Percentiles rank a stretch among this genome's conserved stretches.
Conservation (phyloP, 805 yeast species). For the Martiniozyma abietophila region DNA sequence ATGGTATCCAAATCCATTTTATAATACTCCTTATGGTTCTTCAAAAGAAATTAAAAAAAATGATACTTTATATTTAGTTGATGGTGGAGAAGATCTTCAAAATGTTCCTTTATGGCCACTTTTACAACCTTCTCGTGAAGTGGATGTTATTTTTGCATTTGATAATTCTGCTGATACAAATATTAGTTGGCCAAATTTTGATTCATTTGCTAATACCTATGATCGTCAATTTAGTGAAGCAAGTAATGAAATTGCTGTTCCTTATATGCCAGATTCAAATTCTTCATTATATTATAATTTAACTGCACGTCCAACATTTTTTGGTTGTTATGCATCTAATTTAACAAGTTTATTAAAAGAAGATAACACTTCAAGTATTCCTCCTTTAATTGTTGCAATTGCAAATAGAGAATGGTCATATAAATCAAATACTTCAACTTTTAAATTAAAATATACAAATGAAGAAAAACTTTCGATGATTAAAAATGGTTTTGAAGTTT, state of each 20-base stretch:
- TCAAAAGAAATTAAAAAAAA: constrained; percentile 30
- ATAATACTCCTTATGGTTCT: constrained; percentile 31
- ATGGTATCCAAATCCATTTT: constrained; percentile 66
- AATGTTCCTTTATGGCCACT: constrained; percentile 63
- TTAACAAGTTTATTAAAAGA: constrained; percentile 42
- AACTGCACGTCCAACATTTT: constrained; percentile 65
- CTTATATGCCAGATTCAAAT: constrained; percentile 65
- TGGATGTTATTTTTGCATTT: constrained; percentile 58
- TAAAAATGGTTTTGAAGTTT: constrained; percentile 64
- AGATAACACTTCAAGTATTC: constrained; percentile 30
- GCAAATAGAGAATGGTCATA: constrained; percentile 65
- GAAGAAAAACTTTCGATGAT: constrained; percentile 52
- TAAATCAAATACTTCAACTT: constrained; percentile 66
- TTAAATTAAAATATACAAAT: constrained; percentile 50
- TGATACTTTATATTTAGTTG: constrained; percentile 47
- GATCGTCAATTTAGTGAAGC: constrained; percentile 45
- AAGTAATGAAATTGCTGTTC: constrained; percentile 58
- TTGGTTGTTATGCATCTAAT: constrained; percentile 69
- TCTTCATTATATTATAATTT: constrained; percentile 53
- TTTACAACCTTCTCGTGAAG: constrained; percentile 47
- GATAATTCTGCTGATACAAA: constrained; percentile 61
- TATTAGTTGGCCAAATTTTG: constrained; percentile 58
- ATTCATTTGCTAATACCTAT: constrained; percentile 47
- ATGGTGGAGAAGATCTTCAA: constrained; percentile 74
- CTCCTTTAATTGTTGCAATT: constrained; percentile 70